Base-by-base conservation (phyloP, 495 filamentous ascomycete genomes). In the Evansstolkia leycettana region DNA sequence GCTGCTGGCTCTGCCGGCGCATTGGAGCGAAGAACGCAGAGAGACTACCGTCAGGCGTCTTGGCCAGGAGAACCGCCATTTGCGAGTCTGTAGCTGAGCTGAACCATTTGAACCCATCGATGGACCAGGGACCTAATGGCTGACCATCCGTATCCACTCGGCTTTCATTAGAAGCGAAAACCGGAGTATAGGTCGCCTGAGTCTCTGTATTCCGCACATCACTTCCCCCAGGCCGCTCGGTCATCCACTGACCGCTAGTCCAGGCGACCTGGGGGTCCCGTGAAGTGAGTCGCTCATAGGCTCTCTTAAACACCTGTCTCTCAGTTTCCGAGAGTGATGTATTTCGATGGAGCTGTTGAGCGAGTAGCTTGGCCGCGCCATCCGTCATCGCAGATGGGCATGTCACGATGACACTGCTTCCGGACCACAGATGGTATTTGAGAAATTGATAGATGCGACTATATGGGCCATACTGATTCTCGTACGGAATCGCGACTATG, bases 241-340 rank as follows among this genome's bases (percentile, higher is more conserved):
- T 82, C 78, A 83, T 82, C 78, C 78, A 83, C 46, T 82, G 75
- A 1, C 78, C 77, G 34, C 62, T 72, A 4, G 78, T 82, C 78
- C 78, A 82, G 1, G 67, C 64, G n/a, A 56, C 39, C 6, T 49
- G 39, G 0, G 73, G 62, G 35, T 81, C 69, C 5, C 69, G 53
- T 8, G 68, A 72, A 10, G 57, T 70, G 14, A 76, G 49, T 23
- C 54, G 54, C 13, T 58, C 40, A 41, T 67, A 75, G 18, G 73
- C 74, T 16, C 62, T 51, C 17, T 63, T 44, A 31, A 79, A 64
- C 5, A 76, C 59, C 25, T 45, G 19, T 33, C 40, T 37, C 8
- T 54, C 39, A 7, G 25, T 23, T 11, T 40, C 24, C 8, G 36
- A 40, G 18, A 34, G 10, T 33, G 39, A 12, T 38, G 57, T 25